Evolutionary conservation across 2,329 filamentous ascomycete genomes (phyloP).

Genomic region (Akanthomyces dipterigenus): DNA sequence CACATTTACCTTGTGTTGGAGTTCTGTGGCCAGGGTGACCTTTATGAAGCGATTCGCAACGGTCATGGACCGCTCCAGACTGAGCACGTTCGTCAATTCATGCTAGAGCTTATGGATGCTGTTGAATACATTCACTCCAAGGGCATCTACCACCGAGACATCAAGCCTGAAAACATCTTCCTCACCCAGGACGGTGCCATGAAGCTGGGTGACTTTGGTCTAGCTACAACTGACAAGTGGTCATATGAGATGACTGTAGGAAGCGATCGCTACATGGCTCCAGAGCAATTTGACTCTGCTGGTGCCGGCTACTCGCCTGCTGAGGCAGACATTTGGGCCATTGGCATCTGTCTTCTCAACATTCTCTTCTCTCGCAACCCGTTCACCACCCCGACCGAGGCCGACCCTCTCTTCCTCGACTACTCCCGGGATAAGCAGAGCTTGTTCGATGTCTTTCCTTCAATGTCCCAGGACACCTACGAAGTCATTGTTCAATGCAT

Average conservation of each 20-base stretch:
- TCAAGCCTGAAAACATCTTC: constrained; percentile 99
- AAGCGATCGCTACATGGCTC: constrained; percentile 98
- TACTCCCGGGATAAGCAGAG: constrained; percentile 91
- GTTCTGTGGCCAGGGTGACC: constrained; percentile 88
- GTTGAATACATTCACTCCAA: constrained; percentile 86
- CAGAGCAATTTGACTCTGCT: constrained; percentile 91
- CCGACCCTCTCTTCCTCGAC: constrained; percentile 89
- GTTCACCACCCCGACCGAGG: constrained; percentile 81
- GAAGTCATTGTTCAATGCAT: constrained; percentile 88
- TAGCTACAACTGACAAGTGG: constrained; percentile 85
- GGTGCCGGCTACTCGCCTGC: constrained; percentile 85
- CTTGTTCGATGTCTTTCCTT: constrained; percentile 95
- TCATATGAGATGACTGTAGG: constrained; percentile 90
- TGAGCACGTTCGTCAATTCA: constrained; percentile 93
- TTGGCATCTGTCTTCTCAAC: constrained; percentile 94
- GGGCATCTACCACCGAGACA: constrained; percentile 92
- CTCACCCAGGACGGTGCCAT: constrained; percentile 76
- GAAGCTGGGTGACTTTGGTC: constrained; percentile 95
- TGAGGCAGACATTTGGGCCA: constrained; percentile 92
- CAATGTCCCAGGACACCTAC: constrained; percentile 97
- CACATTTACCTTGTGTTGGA: constrained; percentile 92
- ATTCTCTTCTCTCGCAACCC: constrained; percentile 95
- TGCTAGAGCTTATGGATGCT: constrained; percentile 87
- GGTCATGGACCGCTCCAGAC: constrained; percentile 87
- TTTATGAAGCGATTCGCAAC: constrained; percentile 93